These are phyloP conservation scores for Trifolium subterraneum DNA, from an alignment of 306 rosid genomes.

Conservation along the genomic window DNA sequence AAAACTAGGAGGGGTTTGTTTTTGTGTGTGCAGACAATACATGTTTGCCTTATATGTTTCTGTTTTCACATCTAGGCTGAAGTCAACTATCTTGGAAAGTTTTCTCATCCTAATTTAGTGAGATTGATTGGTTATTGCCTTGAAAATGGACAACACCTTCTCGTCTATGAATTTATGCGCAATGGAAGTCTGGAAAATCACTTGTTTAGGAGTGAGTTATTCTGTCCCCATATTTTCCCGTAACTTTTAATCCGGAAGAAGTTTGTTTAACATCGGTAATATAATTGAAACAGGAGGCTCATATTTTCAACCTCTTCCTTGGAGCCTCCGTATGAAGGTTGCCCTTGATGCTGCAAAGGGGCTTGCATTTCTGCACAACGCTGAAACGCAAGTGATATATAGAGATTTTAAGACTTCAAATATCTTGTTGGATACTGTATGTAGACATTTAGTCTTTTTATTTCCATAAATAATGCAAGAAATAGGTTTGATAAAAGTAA, in stretches of 20 bases:
- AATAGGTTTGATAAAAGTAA: not conserved
- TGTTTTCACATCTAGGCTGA: slow-evolving; percentile 51
- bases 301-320: slow-evolving; percentile 68
- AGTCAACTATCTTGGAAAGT: slow-evolving; percentile 64
- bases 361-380: slow-evolving; percentile 64
- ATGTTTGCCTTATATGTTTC: slow-evolving; percentile 7
- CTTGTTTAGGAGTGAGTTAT: slow-evolving; percentile 62
- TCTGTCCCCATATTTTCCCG: not conserved
- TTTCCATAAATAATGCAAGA: not conserved
- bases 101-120: slow-evolving; percentile 69
- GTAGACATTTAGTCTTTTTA: slow-evolving; percentile 4
- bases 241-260: not conserved
- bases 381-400: slow-evolving; percentile 57
- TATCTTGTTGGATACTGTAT: slow-evolving; percentile 63
- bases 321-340: slow-evolving; percentile 69
- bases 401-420: slow-evolving; percentile 71
- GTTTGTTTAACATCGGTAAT: slow-evolving; percentile 9
- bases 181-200: slow-evolving; percentile 73
- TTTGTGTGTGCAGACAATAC: too few relatives aligned
- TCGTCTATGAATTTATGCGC: slow-evolving; percentile 67
- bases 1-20: too few relatives aligned
- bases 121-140: slow-evolving; percentile 65
- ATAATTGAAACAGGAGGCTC: slow-evolving; percentile 50
- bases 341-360: slow-evolving; percentile 75
- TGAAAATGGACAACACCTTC: slow-evolving; percentile 60